Evolutionary conservation across 345 rosid genomes (phyloP).

Genomic region (Citrus maxima): DNA sequence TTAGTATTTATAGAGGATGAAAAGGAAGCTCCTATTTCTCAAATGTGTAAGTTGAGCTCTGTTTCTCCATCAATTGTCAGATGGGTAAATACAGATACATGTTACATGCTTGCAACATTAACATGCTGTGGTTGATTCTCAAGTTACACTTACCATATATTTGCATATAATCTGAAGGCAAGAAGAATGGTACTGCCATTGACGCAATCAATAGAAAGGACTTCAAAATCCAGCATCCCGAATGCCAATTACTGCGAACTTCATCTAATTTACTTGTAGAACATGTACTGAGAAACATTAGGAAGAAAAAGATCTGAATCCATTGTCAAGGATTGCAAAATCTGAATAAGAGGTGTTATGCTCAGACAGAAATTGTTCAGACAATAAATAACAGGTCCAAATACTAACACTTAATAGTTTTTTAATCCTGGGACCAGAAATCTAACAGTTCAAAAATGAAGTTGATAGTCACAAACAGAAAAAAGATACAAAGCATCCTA

Average conservation of each 20-base stretch:
- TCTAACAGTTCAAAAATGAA: not conserved
- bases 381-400: not conserved
- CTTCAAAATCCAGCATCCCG: slow-evolving; percentile 66
- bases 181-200: slow-evolving; percentile 56
- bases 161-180: slow-evolving; percentile 57
- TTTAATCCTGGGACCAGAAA: not conserved
- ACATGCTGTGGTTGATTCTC: not conserved
- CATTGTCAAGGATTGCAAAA: slow-evolving; percentile 36
- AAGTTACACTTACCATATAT: slow-evolving; percentile 53
- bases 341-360: not conserved
- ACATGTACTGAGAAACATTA: slow-evolving; percentile 63
- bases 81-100: not conserved
- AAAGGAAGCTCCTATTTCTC: not conserved
- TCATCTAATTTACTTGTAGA: slow-evolving; percentile 55
- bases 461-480: not conserved
- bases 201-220: slow-evolving; percentile 40
- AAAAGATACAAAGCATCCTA: slow-evolving; percentile 90
- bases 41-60: not conserved
- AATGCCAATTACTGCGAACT: slow-evolving; percentile 66
- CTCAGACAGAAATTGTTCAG: not conserved
- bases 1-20: not conserved
- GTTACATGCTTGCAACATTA: not conserved
- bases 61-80: not conserved
- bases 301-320: slow-evolving; percentile 70
- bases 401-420: not conserved